phyloP scores from a whole-genome alignment of 2,329 filamentous ascomycete genomes.

The Aspergillus sp. region DNA sequence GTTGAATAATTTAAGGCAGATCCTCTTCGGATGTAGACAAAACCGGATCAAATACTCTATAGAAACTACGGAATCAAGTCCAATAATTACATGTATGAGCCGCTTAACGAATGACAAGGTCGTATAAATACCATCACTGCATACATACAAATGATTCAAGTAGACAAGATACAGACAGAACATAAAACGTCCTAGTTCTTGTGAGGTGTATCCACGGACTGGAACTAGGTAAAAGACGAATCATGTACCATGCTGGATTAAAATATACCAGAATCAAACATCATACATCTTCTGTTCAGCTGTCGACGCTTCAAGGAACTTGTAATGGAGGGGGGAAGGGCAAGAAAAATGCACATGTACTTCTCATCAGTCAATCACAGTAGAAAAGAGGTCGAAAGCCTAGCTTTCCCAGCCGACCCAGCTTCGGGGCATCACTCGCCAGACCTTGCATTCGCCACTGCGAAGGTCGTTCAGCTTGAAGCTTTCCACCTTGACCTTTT shows the following conservation, averaged over 20 bases:
- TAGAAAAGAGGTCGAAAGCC: constrained; percentile 1
- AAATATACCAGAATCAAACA: constrained; percentile 22
- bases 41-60: too few relatives aligned
- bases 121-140: constrained; percentile 14
- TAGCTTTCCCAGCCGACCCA: constrained; percentile 82
- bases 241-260: constrained; percentile 20
- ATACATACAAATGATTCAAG: constrained; percentile 19
- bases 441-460: constrained; percentile 94
- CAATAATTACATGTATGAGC: too few relatives aligned
- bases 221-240: neutral
- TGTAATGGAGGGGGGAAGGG: neutral
- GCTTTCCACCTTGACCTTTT: constrained; percentile 90
- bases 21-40: too few relatives aligned
- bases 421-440: constrained; percentile 86
- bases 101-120: constrained; percentile 1
- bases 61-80: too few relatives aligned
- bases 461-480: constrained; percentile 89
- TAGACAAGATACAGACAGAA: constrained; percentile 11
- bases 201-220: neutral
- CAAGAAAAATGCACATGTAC: neutral
- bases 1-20: too few relatives aligned
- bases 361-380: neutral
- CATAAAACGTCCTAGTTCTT: neutral
- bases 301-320: constrained; percentile 4
- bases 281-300: constrained; percentile 17